Evolutionary conservation across 169 alveolate genomes (phyloP).

Genomic region (Eimeria brunetti): DNA sequence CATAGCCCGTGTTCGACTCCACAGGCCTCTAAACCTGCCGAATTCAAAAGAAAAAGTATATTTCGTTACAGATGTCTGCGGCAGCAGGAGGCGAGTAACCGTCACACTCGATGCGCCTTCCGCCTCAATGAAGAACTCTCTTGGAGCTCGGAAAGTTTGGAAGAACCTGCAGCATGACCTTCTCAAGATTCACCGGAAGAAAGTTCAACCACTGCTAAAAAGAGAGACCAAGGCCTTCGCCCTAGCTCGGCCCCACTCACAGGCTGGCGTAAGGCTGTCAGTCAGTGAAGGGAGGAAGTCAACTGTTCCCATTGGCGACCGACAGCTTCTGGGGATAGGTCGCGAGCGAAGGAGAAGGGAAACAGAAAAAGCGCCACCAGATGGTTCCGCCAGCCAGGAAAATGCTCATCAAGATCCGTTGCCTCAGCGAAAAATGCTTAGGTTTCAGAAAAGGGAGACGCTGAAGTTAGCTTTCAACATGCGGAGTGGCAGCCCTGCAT

Average conservation of each 20-base stretch:
- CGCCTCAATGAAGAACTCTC: slow-evolving; percentile 10
- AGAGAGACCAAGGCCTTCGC: not conserved
- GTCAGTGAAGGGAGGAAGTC: not conserved
- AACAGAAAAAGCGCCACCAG: not conserved
- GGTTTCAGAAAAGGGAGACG: slow-evolving; percentile 23
- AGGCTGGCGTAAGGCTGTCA: not conserved
- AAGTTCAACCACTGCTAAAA: not conserved
- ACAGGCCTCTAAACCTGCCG: slow-evolving; percentile 51
- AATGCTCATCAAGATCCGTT: not conserved
- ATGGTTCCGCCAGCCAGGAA: not conserved
- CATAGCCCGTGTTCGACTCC: slow-evolving; percentile 70
- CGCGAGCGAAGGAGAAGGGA: not conserved
- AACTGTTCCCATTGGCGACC: not conserved
- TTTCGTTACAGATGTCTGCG: slow-evolving; percentile 66
- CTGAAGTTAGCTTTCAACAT: not conserved
- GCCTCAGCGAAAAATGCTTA: slow-evolving; percentile 1
- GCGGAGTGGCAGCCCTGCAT: not conserved
- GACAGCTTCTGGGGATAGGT: not conserved
- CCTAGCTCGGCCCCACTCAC: not conserved
- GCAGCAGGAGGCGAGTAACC: slow-evolving; percentile 66
- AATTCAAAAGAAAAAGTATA: slow-evolving; percentile 48
- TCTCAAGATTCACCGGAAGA: slow-evolving; percentile 11
- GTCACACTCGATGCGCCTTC: slow-evolving; percentile 32
- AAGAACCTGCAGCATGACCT: slow-evolving; percentile 34
- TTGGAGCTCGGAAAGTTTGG: slow-evolving; percentile 16